Conservation (phyloP, 73 alveolate species). For the Symbiodinium pilosum region DNA sequence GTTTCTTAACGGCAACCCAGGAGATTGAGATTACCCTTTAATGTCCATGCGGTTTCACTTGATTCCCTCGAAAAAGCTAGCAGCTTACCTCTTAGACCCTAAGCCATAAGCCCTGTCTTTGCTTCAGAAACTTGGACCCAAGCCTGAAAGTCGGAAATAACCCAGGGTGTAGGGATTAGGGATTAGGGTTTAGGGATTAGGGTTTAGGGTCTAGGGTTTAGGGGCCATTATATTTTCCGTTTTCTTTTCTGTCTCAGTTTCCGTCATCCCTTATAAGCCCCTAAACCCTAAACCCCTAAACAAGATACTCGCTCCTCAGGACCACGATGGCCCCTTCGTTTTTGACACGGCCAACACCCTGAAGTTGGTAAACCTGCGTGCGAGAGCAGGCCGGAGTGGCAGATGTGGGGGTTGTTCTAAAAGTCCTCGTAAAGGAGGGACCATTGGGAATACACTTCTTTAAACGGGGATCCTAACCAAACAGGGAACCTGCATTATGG, state of each 20-base stretch:
- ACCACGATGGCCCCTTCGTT: conserved; percentile 92
- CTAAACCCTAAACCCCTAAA: not conserved
- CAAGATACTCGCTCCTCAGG: not conserved
- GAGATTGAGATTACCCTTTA: no score
- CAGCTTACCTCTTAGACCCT: not conserved
- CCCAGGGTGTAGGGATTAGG: not conserved
- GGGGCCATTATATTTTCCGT: not conserved
- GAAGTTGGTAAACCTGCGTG: conserved; percentile 89
- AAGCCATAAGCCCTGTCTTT: not conserved
- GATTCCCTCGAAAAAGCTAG: no score
- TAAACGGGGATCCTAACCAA: no score
- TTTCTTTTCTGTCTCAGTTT: not conserved
- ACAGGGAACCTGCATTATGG: no score
- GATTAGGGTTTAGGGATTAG: not conserved
- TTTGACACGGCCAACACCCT: conserved; percentile 91
- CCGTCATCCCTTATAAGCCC: not conserved
- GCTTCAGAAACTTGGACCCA: not conserved
- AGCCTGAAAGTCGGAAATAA: no score
- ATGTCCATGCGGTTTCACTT: no score
- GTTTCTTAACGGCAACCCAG: no score
- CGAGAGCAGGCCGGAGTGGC: conserved; percentile 21
- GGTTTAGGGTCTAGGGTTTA: not conserved
- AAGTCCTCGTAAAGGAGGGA: no score
- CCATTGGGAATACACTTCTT: no score
- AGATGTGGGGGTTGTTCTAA: not conserved